Base-by-base conservation (phyloP, 148 eudicot species). In the Spergularia bocconei region DNA sequence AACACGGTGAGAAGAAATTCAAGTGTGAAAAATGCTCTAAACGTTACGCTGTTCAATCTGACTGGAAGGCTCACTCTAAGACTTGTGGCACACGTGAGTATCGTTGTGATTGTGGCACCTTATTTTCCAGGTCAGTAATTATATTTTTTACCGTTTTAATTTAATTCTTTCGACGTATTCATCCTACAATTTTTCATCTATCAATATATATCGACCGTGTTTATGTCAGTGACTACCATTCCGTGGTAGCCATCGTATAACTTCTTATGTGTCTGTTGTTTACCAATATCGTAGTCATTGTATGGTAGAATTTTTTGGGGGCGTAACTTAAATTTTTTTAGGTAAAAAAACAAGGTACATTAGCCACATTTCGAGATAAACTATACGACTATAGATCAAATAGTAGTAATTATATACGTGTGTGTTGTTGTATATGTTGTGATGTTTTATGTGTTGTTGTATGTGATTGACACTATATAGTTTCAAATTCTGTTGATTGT, bases 11-110 rank as follows among this genome's bases (percentile, higher is more conserved):
- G 67, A 85, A 85, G 73, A 85, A 80, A 67, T 81, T 80, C 63
- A 85, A 85, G 81, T 85, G 88, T 56, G 82, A 83, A 13, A 85
- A 80, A 75, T 85, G 88, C 54, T 76, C 82, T 1, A 85, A 80
- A 73, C 71, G 80, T 14, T 85, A 85, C 25, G 88, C 88, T 11
- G 88, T 85, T 53, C 84, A 85, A 36, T 85, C 88, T 19, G 88
- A 85, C 54, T 85, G 86, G 82, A 85, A 85, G 55, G 88, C 88
- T 19, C 88, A 85, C 33, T 80, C 86, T 13, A 85, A 85, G 72
- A 83, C 81, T 17, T 85, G 88, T 69, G 88, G 88, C 11, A 85
- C 82, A 13, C 66, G 84, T 19, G 88, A 85, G 76, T 85, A 85
- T 29, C 70, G 81, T 11, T 85, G 88, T 21, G 84, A 80, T 61